Evolutionary conservation across 202 grass and related monocot genomes (phyloP).

Genomic region (Carex arenaria): DNA sequence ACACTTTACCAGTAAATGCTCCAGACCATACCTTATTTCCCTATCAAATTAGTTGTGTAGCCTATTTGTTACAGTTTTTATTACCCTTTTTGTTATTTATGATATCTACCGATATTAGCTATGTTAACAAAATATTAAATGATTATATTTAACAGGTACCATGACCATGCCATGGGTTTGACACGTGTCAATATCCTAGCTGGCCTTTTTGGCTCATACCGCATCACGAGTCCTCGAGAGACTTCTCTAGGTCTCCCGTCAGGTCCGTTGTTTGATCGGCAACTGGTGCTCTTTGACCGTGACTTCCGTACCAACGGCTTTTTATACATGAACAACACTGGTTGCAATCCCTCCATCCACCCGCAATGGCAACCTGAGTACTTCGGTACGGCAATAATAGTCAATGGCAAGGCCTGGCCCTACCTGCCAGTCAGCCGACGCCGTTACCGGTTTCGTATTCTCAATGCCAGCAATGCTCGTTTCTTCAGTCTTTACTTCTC

Average conservation of each 20-base stretch:
- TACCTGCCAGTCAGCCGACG: conserved; percentile 47
- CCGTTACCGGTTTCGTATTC: conserved; percentile 66
- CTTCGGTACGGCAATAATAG: conserved; percentile 55
- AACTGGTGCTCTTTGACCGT: conserved; percentile 66
- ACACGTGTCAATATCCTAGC: conserved; percentile 82
- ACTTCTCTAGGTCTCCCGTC: conserved; percentile 41
- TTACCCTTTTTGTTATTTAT: background rate
- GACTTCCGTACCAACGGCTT: conserved; percentile 44
- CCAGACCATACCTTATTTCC: background rate
- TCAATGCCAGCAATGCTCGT: conserved; percentile 96
- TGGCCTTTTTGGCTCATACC: conserved; percentile 62
- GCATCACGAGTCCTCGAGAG: conserved; percentile 23
- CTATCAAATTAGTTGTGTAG: background rate
- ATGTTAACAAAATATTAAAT: background rate
- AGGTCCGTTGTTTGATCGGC: conserved; percentile 39
- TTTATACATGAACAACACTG: conserved; percentile 71
- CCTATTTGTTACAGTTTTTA: background rate
- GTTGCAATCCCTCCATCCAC: conserved; percentile 64
- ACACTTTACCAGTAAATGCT: background rate
- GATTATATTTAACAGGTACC: conserved; percentile 32
- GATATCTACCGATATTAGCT: background rate
- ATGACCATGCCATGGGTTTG: conserved; percentile 87
- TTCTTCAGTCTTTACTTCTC: conserved; percentile 67
- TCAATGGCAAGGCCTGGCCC: conserved; percentile 89
- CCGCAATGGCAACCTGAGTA: conserved; percentile 96